Conservation (phyloP, 1,284 basidiomycete genomes). For the Megacollybia platyphylla region DNA sequence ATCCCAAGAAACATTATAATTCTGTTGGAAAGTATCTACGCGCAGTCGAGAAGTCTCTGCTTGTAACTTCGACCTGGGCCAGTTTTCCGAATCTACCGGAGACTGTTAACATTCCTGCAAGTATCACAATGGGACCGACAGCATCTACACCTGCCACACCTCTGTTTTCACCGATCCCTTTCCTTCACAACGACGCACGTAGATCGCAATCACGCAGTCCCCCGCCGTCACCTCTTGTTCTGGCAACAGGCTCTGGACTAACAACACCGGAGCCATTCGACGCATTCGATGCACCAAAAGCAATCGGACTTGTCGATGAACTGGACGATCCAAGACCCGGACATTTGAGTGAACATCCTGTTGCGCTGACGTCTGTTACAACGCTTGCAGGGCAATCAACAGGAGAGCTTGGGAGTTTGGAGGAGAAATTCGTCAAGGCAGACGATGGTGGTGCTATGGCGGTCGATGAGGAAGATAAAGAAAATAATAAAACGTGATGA, state of each 20-base stretch:
- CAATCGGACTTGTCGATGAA: constrained; percentile 68
- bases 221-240: constrained; percentile 55
- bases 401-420: constrained; percentile 37
- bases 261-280: constrained; percentile 19
- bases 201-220: constrained; percentile 65
- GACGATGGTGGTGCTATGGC: constrained; percentile 25
- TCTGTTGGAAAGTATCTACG: constrained; percentile 84
- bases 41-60: constrained; percentile 75
- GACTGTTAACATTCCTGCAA: constrained; percentile 23
- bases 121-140: constrained; percentile 27
- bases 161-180: constrained; percentile 74
- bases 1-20: constrained; percentile 64
- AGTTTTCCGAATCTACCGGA: constrained; percentile 49
- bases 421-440: constrained; percentile 53
- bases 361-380: constrained; percentile 55
- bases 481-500: constrained; percentile 25
- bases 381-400: constrained; percentile 19
- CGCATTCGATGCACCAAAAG: constrained; percentile 19
- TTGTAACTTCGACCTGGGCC: constrained; percentile 74
- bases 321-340: constrained; percentile 71
- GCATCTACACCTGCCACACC: constrained; percentile 55
- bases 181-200: constrained; percentile 66
- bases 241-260: constrained; percentile 20
- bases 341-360: constrained; percentile 70
- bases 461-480: constrained; percentile 55